phyloP scores from a whole-genome alignment of 495 filamentous ascomycete genomes.

The Neohortaea acidophila region DNA sequence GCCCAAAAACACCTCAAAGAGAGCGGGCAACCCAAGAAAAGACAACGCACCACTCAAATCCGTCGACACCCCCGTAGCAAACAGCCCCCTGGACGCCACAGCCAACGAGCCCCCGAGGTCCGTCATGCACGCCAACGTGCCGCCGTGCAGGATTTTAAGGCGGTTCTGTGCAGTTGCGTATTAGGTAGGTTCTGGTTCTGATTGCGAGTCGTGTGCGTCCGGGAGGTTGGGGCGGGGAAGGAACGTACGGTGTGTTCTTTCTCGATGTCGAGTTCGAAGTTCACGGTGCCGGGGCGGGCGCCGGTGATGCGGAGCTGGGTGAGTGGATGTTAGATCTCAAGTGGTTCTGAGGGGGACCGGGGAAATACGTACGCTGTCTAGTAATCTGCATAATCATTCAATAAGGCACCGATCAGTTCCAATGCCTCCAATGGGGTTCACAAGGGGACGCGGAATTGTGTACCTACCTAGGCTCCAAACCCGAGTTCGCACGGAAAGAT shows the following conservation, averaged over 20 bases:
- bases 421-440: background rate
- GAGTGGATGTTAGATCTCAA: constrained; percentile 5
- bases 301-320: constrained; percentile 57
- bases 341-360: background rate
- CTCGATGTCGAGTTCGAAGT: constrained; percentile 72
- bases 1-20: background rate
- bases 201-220: too few species aligned
- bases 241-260: constrained; percentile 68
- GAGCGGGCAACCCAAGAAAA: too few species aligned
- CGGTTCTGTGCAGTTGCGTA: constrained; percentile 47
- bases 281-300: constrained; percentile 62
- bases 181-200: background rate
- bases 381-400: constrained; percentile 15
- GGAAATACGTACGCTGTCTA: constrained; percentile 22
- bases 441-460: too few species aligned
- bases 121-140: constrained; percentile 88
- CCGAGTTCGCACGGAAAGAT: constrained; percentile 69
- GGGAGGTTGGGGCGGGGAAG: background rate
- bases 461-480: constrained; percentile 68
- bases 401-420: background rate
- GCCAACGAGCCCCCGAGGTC: constrained; percentile 88
- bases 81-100: constrained; percentile 78
- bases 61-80: constrained; percentile 80
- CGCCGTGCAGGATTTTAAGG: constrained; percentile 79
- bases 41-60: constrained; percentile 63